phyloP scores from a whole-genome alignment of 495 filamentous ascomycete genomes.

The Aspergillus ostianus region DNA sequence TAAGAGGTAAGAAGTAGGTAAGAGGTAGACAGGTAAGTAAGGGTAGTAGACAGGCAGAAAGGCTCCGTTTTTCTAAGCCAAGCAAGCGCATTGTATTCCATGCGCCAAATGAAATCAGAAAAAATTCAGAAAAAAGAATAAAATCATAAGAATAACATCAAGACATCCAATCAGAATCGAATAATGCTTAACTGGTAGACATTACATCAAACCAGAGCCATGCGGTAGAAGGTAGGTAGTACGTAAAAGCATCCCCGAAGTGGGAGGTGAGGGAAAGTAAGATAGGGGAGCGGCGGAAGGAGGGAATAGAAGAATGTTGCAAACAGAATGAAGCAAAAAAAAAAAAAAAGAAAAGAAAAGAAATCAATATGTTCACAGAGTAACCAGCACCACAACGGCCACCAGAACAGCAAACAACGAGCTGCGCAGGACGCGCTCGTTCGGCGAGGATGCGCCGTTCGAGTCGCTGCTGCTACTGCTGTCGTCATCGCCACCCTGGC shows the following conservation, averaged over 20 bases:
- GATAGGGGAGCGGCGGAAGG: conserved; percentile 11
- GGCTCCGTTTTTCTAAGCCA: neutral
- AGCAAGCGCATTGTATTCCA: conserved; percentile 10
- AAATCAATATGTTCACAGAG: conserved; percentile 42
- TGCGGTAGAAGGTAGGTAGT: conserved; percentile 2
- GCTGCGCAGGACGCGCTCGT: conserved; percentile 47
- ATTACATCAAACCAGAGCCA: conserved; percentile 1
- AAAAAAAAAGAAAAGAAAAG: conserved; percentile 17
- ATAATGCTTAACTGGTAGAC: conserved; percentile 6
- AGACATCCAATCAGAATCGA: conserved; percentile 15
- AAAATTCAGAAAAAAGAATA: conserved; percentile 10
- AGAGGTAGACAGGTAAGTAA: neutral
- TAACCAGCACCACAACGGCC: conserved; percentile 53
- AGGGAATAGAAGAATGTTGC: conserved; percentile 21
- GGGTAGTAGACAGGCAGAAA: neutral
- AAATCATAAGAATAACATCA: conserved; percentile 14
- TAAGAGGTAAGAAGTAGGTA: too few relatives aligned
- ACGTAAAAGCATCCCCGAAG: neutral
- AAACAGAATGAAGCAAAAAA: conserved; percentile 15
- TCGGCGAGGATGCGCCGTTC: conserved; percentile 37
- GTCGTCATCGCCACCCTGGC: conserved; percentile 20
- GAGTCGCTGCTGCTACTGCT: conserved; percentile 19
- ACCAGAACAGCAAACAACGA: conserved; percentile 58
- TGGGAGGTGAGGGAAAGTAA: conserved; percentile 6
- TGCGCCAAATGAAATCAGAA: conserved; percentile 8